Evolutionary conservation across 208 protist genomes (phyloP).

Genomic region (Acanthamoeba healyi): DNA sequence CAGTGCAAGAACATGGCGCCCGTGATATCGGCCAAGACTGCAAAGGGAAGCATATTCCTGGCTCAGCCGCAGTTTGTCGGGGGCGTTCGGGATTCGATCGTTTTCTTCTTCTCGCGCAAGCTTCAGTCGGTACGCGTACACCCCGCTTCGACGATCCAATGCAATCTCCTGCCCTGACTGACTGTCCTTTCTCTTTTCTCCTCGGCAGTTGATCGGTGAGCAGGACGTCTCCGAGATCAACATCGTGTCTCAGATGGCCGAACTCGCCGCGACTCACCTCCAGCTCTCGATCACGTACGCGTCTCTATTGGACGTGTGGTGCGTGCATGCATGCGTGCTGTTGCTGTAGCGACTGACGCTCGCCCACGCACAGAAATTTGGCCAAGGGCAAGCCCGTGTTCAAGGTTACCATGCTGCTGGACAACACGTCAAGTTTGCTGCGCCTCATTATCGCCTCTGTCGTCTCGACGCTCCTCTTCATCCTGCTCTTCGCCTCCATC

Average conservation of each 20-base stretch:
- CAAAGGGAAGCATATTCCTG: neutral
- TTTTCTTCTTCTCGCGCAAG: constrained; percentile 58
- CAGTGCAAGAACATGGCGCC: constrained; percentile 42
- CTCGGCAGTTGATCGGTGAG: constrained; percentile 22
- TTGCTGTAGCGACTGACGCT: neutral
- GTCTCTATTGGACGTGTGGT: neutral
- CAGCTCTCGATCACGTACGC: constrained; percentile 30
- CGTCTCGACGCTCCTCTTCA: neutral
- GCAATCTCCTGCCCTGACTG: neutral
- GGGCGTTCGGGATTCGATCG: constrained; percentile 33
- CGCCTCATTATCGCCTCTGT: neutral
- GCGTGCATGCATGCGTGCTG: neutral
- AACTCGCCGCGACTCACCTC: constrained; percentile 10
- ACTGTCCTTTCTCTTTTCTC: neutral
- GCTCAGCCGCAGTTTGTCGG: constrained; percentile 44
- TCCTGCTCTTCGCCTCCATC: neutral
- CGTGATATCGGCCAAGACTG: neutral
- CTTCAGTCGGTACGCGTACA: neutral
- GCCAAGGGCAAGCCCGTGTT: constrained; percentile 43
- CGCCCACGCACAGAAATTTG: neutral
- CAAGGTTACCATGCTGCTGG: neutral
- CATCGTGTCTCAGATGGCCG: constrained; percentile 15
- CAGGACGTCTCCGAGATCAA: constrained; percentile 53
- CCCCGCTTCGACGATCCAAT: too few relatives aligned
- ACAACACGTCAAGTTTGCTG: neutral